Evolutionary conservation across 345 rosid genomes (phyloP).

Genomic region (Boechera retrofracta): DNA sequence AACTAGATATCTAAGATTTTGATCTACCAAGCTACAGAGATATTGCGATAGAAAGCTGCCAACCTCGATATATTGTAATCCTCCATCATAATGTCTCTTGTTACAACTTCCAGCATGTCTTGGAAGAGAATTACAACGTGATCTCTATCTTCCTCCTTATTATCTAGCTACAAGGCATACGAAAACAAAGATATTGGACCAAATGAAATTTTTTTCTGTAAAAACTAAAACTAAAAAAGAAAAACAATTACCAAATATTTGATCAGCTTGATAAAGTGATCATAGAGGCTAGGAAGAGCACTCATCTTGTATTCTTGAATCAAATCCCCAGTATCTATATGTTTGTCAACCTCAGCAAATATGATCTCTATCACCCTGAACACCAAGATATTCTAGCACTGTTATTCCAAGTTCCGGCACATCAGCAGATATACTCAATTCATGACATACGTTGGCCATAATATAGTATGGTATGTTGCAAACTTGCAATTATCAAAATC

Average conservation of each 20-base stretch:
- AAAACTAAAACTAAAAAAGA: background rate
- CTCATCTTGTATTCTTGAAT: conserved; percentile 76
- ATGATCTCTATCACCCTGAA: conserved; percentile 75
- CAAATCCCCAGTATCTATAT: conserved; percentile 47
- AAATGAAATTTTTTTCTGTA: conserved; percentile 27
- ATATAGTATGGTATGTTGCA: conserved; percentile 1
- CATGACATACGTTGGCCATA: background rate
- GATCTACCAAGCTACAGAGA: conserved; percentile 63
- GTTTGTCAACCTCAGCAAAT: conserved; percentile 67
- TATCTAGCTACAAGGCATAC: conserved; percentile 60
- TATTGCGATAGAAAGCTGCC: conserved; percentile 29
- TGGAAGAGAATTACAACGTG: conserved; percentile 92
- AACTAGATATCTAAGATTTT: conserved; percentile 30
- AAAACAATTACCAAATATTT: conserved; percentile 72
- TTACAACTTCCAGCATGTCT: conserved; percentile 97
- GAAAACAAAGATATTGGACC: conserved; percentile 21
- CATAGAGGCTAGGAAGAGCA: conserved; percentile 87
- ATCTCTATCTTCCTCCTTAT: conserved; percentile 79
- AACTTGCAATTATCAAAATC: conserved; percentile 21
- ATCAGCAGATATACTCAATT: no score
- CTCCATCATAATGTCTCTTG: conserved; percentile 88
- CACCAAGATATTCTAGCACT: conserved; percentile 2
- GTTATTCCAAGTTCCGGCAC: no score
- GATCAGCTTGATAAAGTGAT: conserved; percentile 85
- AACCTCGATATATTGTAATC: conserved; percentile 71